Percentiles rank a stretch among this genome's conserved stretches.
These are phyloP conservation scores for Zymoseptoria ardabiliae DNA, from an alignment of 2,329 filamentous ascomycete species.

Conservation along the genomic window DNA sequence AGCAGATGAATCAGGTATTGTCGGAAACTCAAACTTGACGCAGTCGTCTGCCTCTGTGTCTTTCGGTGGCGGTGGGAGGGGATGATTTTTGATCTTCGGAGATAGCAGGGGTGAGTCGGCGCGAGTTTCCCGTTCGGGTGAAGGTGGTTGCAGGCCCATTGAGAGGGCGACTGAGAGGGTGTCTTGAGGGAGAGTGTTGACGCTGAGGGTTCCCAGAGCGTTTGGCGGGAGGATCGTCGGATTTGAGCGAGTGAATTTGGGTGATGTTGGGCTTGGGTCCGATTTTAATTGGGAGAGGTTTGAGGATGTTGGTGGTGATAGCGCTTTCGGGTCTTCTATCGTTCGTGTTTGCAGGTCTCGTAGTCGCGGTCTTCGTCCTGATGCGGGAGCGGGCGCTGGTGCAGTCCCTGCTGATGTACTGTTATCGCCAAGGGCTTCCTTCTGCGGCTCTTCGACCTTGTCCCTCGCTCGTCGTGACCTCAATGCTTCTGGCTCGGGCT, in stretches of 20 bases:
- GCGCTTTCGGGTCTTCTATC: constrained; percentile 22
- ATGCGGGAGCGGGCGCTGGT: neutral
- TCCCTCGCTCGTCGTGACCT: neutral
- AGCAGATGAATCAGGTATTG: constrained; percentile 18
- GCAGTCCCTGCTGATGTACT: neutral
- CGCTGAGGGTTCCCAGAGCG: constrained; percentile 23
- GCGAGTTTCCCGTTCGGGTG: constrained; percentile 10
- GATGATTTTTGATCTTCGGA: constrained; percentile 3
- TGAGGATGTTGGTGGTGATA: constrained; percentile 15
- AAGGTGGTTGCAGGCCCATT: constrained; percentile 16
- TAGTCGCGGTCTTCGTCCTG: constrained; percentile 3
- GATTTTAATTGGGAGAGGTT: constrained; percentile 3
- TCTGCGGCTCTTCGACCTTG: neutral
- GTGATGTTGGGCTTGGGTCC: constrained; percentile 8
- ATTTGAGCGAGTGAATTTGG: constrained; percentile 15
- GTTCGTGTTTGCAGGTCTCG: constrained; percentile 4
- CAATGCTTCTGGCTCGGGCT: constrained; percentile 1
- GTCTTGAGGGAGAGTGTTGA: constrained; percentile 21
- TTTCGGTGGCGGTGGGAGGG: constrained; percentile 4
- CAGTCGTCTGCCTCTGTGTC: neutral
- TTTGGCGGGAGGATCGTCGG: constrained; percentile 21
- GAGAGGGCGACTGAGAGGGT: constrained; percentile 9
- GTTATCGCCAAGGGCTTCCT: neutral
- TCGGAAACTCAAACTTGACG: constrained; percentile 7
- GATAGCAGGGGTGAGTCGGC: constrained; percentile 16